A percentile compares a stretch with the other conserved stretches of the same genome.
Conservation (phyloP, 2,329 filamentous ascomycete genomes). For the Chalaropsis ovoidea region DNA sequence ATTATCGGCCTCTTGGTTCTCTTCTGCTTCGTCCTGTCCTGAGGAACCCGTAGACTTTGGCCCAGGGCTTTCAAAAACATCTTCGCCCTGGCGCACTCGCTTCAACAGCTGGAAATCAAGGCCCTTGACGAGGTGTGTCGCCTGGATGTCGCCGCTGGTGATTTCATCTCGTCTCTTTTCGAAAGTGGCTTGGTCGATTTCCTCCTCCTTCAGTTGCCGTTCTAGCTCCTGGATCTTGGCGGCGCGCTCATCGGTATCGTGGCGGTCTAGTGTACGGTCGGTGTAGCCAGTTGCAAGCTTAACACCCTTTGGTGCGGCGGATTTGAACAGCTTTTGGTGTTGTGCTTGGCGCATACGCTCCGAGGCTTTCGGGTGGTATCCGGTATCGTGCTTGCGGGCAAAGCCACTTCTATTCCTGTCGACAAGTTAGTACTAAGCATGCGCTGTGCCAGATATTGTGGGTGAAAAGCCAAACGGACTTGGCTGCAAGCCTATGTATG, state of each 20-base stretch:
- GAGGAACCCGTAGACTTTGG: constrained; percentile 43
- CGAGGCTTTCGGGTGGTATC: constrained; percentile 15
- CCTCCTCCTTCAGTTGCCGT: constrained; percentile 67
- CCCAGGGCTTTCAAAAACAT: constrained; percentile 41
- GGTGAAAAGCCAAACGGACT: constrained; percentile 40
- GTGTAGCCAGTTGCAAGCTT: constrained; percentile 71
- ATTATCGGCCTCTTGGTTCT: constrained; percentile 26
- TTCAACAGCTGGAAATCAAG: constrained; percentile 74
- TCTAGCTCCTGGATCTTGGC: constrained; percentile 67
- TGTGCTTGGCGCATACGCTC: constrained; percentile 52
- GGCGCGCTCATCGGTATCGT: constrained; percentile 46
- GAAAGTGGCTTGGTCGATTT: constrained; percentile 73
- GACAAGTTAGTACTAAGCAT: neutral
- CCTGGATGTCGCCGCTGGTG: constrained; percentile 66
- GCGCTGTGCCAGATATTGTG: neutral
- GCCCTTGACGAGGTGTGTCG: constrained; percentile 84
- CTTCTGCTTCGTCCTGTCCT: constrained; percentile 31
- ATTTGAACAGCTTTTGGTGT: constrained; percentile 62
- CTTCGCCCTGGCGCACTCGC: constrained; percentile 57
- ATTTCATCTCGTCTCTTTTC: constrained; percentile 65
- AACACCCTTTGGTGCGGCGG: constrained; percentile 71
- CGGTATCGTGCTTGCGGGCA: constrained; percentile 34
- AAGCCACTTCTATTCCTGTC: neutral
- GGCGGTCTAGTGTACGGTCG: constrained; percentile 63
- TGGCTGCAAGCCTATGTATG: constrained; percentile 17